Base-by-base conservation (phyloP, 2,329 filamentous ascomycete species). In the Arthrocladium fulminans region DNA sequence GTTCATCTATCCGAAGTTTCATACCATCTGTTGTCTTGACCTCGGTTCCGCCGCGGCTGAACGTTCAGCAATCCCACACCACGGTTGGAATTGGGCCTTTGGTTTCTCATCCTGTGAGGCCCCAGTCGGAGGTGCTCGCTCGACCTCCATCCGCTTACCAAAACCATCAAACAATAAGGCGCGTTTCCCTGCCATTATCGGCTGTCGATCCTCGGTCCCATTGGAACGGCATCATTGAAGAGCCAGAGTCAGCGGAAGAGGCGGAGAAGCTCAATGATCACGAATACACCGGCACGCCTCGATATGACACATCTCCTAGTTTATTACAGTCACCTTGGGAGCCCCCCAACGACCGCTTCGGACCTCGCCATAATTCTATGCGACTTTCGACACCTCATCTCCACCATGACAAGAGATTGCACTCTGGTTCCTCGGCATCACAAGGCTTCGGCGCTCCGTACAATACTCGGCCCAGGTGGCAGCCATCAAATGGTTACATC, bases 381-480 rank as follows among this genome's bases (percentile, higher is more conserved):
- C 22, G 32, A n/a, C 23, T 47, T 8, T 22, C 45, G 81, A 87
- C 83, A 2, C 84, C 85, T 8, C 85, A 88, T 65, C 67, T 89
- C 24, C 75, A 76, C 44, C 70, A 73, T 10, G 84, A 88, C 60
- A 74, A 77, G 49, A 72, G 81, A 13, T 72, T 77, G 39, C 54
- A 56, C 34, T 57, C 56, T 1, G 55, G 56, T 27, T 57, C 55
- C 3, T 48, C 49, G 20, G 50, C 48, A 3, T 56, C 53, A 10
- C 47, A 49, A 10, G 56, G 56, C 3, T 59, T 54, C 25, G 56
- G 56, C 24, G 53, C 49, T n/a, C 56, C 56, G 6, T 59, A 57
- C 51, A 59, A 57, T 47, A 23, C 71, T 72, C 47, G 67, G 71
- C 50, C 77, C 71, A 56, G 65, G 57, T 51, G 67, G 56, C 48